phyloP scores from a whole-genome alignment of 1,139 yeast genomes.

The Meyerozyma carpophila region DNA sequence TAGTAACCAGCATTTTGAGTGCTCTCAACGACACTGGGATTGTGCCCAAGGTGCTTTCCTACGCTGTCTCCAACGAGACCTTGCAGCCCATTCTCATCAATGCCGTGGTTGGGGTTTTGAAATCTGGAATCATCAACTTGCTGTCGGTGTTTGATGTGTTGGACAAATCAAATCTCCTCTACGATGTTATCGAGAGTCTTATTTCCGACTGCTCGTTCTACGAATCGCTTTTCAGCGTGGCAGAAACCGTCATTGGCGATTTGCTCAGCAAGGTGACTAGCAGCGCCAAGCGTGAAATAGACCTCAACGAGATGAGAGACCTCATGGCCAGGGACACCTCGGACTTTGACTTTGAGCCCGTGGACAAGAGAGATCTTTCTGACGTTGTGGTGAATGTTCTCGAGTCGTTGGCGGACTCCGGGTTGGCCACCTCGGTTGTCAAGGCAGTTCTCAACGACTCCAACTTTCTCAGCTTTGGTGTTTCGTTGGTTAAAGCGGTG shows the following conservation, averaged over 20 bases:
- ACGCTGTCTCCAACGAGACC: constrained; percentile 27
- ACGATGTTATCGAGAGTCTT: constrained; percentile 31
- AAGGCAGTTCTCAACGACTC: constrained; percentile 36
- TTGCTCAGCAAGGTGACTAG: constrained; percentile 26
- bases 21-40: constrained; percentile 35
- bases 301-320: constrained; percentile 15
- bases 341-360: constrained; percentile 1
- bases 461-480: constrained; percentile 33
- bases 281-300: constrained; percentile 17
- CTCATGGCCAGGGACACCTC: constrained; percentile 1
- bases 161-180: constrained; percentile 35
- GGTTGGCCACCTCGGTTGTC: constrained; percentile 39
- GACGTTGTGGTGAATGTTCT: constrained; percentile 32
- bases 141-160: constrained; percentile 33
- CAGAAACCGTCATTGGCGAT: constrained; percentile 22
- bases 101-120: constrained; percentile 26
- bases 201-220: constrained; percentile 39
- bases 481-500: constrained; percentile 27
- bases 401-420: constrained; percentile 37
- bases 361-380: constrained; percentile 23
- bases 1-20: constrained; percentile 38
- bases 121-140: constrained; percentile 29
- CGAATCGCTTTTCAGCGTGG: constrained; percentile 31
- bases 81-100: constrained; percentile 33
- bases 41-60: constrained; percentile 34